Percentiles rank a stretch among this genome's conserved stretches.
Conservation (phyloP, 345 rosid species). For the Diplotaxis tenuifolia region DNA sequence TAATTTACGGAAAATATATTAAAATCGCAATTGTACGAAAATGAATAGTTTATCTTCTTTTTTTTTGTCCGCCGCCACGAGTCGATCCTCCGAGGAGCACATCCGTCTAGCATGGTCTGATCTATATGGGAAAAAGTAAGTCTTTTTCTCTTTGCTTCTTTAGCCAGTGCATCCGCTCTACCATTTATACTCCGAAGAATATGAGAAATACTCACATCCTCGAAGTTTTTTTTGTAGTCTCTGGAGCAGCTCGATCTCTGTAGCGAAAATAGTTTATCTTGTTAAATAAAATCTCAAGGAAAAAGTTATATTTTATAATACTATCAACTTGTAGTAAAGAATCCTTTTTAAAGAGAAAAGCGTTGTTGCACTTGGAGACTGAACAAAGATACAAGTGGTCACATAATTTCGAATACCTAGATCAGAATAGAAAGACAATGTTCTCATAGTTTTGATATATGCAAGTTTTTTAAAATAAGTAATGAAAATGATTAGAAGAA, state of each 20-base stretch:
- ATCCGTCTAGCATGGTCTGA: too few species aligned
- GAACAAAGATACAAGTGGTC: conserved; percentile 1
- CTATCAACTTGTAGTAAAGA: conserved; percentile 19
- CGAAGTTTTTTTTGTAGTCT: too few species aligned
- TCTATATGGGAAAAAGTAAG: too few species aligned
- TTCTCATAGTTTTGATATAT: neutral
- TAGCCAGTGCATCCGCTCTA: too few species aligned
- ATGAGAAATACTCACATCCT: too few species aligned
- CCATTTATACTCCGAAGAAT: too few species aligned
- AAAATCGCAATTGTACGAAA: neutral
- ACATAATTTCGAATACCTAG: conserved; percentile 13
- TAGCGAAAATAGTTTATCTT: conserved; percentile 22
- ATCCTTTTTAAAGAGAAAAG: neutral
- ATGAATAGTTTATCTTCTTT: too few species aligned
- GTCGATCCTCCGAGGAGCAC: too few species aligned
- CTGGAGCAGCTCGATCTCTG: too few species aligned
- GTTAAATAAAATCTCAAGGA: conserved; percentile 11
- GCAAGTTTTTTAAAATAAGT: too few species aligned
- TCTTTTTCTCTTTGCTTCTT: too few species aligned
- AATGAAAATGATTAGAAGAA: neutral
- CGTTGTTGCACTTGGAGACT: conserved; percentile 35
- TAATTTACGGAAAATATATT: neutral
- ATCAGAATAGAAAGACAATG: neutral
- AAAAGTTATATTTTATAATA: neutral
- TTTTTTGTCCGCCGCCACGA: too few species aligned